Percentiles rank a stretch among this genome's conserved stretches.
phyloP scores from a whole-genome alignment of 1,139 yeast genomes.

The Scheffersomyces parashehatae region DNA sequence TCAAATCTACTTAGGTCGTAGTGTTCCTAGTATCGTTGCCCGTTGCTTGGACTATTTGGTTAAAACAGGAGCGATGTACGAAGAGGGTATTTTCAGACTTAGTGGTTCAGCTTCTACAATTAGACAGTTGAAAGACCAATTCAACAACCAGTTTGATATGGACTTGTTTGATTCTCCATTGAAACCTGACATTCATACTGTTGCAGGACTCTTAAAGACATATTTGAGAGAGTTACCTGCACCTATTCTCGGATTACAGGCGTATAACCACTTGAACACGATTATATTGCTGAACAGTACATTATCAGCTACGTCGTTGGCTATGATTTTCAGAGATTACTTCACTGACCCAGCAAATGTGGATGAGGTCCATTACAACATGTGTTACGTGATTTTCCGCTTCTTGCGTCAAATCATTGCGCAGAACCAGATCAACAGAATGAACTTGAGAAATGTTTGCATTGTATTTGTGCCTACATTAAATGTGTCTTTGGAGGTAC shows the following conservation, averaged over 20 bases:
- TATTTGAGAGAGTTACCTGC: slow-evolving; percentile 73
- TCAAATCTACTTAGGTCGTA: slow-evolving; percentile 41
- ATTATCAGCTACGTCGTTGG: slow-evolving; percentile 21
- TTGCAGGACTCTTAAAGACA: slow-evolving; percentile 74
- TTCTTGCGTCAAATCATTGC: slow-evolving; percentile 66
- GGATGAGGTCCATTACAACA: slow-evolving; percentile 52
- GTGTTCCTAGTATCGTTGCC: slow-evolving; percentile 75
- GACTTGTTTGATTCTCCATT: slow-evolving; percentile 52
- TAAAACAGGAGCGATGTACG: slow-evolving; percentile 69
- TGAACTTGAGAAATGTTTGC: slow-evolving; percentile 77
- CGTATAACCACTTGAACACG: slow-evolving; percentile 38
- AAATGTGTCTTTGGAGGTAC: slow-evolving; percentile 65
- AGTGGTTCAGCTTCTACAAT: slow-evolving; percentile 88
- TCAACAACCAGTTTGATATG: slow-evolving; percentile 65
- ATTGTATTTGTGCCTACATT: slow-evolving; percentile 87
- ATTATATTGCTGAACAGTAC: slow-evolving; percentile 19
- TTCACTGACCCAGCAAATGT: slow-evolving; percentile 25
- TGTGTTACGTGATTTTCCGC: slow-evolving; percentile 65
- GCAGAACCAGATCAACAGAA: slow-evolving; percentile 68
- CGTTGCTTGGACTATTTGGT: slow-evolving; percentile 74
- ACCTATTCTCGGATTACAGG: slow-evolving; percentile 56
- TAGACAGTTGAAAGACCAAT: slow-evolving; percentile 67
- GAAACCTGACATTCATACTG: slow-evolving; percentile 69
- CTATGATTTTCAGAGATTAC: slow-evolving; percentile 33
- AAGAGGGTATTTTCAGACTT: slow-evolving; percentile 88